Evolutionary conservation across 1,284 basidiomycete species (phyloP), one percentile per base, ranked within the genome.

Genomic region (Puccinia hordei): DNA sequence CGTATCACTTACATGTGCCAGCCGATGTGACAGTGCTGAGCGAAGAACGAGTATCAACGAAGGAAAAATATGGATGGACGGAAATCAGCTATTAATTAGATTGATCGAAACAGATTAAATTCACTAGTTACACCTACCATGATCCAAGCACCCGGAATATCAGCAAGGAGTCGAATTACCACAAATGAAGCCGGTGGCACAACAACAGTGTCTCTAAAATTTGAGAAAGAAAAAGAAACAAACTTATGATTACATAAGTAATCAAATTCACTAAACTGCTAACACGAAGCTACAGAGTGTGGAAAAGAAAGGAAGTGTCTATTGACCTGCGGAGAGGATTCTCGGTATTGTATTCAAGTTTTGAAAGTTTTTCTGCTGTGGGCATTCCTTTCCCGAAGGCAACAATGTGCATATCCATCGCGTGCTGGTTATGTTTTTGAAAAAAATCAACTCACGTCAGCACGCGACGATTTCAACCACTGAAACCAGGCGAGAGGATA

Each of bases 121-220:
- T 27, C 3, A 30, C 17, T 22, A 35, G 24, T 30, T 2, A 9
- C 8, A 80, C 78, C 13, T 30, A 80, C 78, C 57, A 80, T 66
- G 33, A 73, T 80, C 78, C 78, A 80, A 73, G 69, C 57, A 15
- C 78, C 78, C 33, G 78, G 78, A 27, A 80, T 80, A 73, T 80
- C 78, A 51, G 78, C 33, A 27, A 8, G 44, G n/a, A 80, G 24
- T 49, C 78, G 55, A 33, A 80, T 57, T 12, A 80, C 71, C 5
- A 49, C 22, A 35, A 63, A 80, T 10, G 78, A 73, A 53, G 69
- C 69, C 15, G 78, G 57, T 6, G 53, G 65, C 22, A 80, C 49
- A 65, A 80, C 78, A 24, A 80, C 35, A 17, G 78, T 80, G 66
- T 80, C 78, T 41, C 78, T 80, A 59, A 24, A 15, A 22, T 63